Conservation (phyloP, 2,329 filamentous ascomycete genomes). For the Colletotrichum siamense region DNA sequence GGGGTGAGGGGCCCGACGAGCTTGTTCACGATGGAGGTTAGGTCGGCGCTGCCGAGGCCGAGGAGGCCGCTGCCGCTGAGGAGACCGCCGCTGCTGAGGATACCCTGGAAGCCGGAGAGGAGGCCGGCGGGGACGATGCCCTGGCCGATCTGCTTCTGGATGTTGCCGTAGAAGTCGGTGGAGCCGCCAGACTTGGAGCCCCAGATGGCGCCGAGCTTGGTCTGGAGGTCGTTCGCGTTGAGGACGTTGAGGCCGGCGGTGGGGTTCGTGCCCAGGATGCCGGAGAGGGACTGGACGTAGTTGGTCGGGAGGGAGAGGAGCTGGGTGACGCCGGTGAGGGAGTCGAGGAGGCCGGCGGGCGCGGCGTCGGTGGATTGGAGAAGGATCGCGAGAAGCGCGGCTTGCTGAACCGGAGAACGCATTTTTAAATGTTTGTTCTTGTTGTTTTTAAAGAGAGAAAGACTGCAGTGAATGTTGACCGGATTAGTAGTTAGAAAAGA, state of each 20-base stretch:
- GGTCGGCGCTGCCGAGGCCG: background rate
- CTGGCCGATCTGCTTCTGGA: constrained; percentile 3
- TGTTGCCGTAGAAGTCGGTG: background rate
- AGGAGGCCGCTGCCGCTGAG: background rate
- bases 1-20: background rate
- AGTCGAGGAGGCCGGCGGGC: constrained; percentile 5
- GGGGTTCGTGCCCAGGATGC: background rate
- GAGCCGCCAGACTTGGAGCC: background rate
- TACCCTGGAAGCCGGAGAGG: background rate
- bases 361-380: background rate
- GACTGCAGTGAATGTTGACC: background rate
- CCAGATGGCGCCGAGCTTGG: constrained; percentile 11
- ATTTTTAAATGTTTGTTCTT: background rate
- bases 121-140: background rate
- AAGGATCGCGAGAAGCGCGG: background rate
- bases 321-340: background rate
- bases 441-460: background rate
- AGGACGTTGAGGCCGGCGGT: background rate
- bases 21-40: background rate
- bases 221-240: background rate
- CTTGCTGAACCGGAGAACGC: background rate
- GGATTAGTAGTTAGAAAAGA: background rate
- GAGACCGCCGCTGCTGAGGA: background rate
- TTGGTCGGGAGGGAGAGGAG: background rate
- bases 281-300: background rate